These are phyloP conservation scores for Tolypocladium pustulatum DNA, from an alignment of 2,329 filamentous ascomycete species.

Conservation along the genomic window DNA sequence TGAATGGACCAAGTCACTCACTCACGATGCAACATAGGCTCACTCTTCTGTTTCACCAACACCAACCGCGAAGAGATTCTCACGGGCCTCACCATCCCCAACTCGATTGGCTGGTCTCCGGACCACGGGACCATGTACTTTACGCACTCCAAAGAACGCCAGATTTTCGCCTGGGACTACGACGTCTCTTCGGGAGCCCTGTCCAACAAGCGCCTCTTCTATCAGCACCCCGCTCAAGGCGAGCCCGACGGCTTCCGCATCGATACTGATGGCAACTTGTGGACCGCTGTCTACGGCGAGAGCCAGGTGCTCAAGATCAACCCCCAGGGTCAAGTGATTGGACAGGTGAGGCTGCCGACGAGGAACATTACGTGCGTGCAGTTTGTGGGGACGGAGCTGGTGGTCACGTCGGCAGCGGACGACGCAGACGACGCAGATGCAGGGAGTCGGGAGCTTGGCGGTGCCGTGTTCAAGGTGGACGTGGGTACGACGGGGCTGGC, in stretches of 20 bases:
- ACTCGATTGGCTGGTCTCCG: slow-evolving; percentile 72
- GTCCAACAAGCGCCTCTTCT: slow-evolving; percentile 61
- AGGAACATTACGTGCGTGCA: slow-evolving; percentile 70
- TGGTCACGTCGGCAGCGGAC: slow-evolving; percentile 66
- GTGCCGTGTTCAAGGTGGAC: slow-evolving; percentile 65
- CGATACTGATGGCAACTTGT: slow-evolving; percentile 76
- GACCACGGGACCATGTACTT: slow-evolving; percentile 69
- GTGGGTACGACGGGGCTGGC: slow-evolving; percentile 60
- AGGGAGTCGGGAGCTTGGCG: slow-evolving; percentile 52
- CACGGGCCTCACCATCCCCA: slow-evolving; percentile 64
- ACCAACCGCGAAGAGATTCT: slow-evolving; percentile 50
- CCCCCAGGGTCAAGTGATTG: slow-evolving; percentile 58
- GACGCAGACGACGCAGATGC: slow-evolving; percentile 48
- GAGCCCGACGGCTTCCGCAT: slow-evolving; percentile 78
- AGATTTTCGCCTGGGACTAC: slow-evolving; percentile 69
- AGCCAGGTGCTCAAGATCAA: slow-evolving; percentile 65
- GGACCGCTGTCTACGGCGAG: slow-evolving; percentile 79
- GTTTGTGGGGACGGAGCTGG: slow-evolving; percentile 65
- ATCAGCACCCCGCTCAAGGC: slow-evolving; percentile 53
- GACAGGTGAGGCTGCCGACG: slow-evolving; percentile 67
- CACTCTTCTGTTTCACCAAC: slow-evolving; percentile 61
- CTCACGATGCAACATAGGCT: slow-evolving; percentile 35
- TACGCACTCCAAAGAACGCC: slow-evolving; percentile 63
- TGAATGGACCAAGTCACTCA: not conserved
- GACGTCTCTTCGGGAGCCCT: slow-evolving; percentile 51